Base-by-base conservation (phyloP, 139 green algal genomes). In the Ostreobium quekettii region DNA sequence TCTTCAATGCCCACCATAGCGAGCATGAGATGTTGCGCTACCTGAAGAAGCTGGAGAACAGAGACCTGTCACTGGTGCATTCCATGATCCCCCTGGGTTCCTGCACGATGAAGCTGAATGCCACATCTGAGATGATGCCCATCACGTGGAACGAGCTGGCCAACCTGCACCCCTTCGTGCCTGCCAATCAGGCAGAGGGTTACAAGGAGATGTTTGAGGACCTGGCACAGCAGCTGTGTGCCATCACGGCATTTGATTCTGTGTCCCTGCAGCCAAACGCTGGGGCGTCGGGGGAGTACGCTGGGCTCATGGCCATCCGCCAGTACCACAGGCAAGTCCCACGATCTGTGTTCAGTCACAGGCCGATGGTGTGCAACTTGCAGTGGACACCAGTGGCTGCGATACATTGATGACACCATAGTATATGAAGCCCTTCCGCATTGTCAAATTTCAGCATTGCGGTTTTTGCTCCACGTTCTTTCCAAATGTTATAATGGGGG, bases 31-130 rank as follows among this genome's bases (percentile, higher is more conserved):
- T 96, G 86, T 76, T 96, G 76, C 84, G 87, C 56, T 99, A 99
- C 86, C 78, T 99, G 64, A 93, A 95, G 87, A 79, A 86, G 11
- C 84, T 99, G 74, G 91, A 99, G 84, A 94, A 96, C 82, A 86
- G 86, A 73, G 95, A 99, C 83, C 78, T 99, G 64, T 92, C 79
- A 2, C 82, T 99, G 68, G 77, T 73, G 0, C 95, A 99, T 87
- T 93, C 81, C 70, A 99, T 98, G 95, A 99, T 99, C 73, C 85
- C 95, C 11, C 82, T 99, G 64, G 95, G 95, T 68, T 93, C 81
- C 5, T 99, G 95, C 84, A 99, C 95, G 60, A 99, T 99, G 95
- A 99, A 99, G 91, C 90, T 99, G 30, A 99, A 99, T 74, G 88
- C 94, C 42, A 97, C 94, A 7, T 82, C 69, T 36, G 94, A 98